A percentile compares a stretch with the other conserved stretches of the same genome.
Conservation (phyloP, 2,329 filamentous ascomycete species). For the Coleophoma crateriformis region DNA sequence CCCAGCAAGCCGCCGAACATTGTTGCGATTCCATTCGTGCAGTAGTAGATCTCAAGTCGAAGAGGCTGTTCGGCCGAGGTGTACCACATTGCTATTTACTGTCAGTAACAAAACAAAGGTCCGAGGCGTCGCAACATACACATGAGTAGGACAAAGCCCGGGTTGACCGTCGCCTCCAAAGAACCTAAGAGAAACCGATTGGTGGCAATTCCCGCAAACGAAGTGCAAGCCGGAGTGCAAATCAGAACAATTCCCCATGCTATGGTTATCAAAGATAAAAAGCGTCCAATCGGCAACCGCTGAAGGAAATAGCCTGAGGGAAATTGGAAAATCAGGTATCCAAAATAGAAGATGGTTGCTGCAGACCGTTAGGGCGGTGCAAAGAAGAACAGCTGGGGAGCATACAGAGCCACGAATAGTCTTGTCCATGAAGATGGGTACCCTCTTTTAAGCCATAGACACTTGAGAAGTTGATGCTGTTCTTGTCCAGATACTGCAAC, state of each 20-base stretch:
- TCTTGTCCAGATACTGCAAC: slow-evolving; percentile 59
- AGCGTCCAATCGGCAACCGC: slow-evolving; percentile 40
- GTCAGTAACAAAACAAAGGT: not conserved
- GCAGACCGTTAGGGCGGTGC: slow-evolving; percentile 10
- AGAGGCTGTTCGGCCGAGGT: slow-evolving; percentile 41
- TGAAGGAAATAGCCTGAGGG: slow-evolving; percentile 41
- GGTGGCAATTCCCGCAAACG: slow-evolving; percentile 55
- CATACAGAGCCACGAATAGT: slow-evolving; percentile 45
- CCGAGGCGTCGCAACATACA: slow-evolving; percentile 15
- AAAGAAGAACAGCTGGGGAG: not conserved
- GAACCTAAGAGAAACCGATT: slow-evolving; percentile 61
- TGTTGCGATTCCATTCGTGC: slow-evolving; percentile 52
- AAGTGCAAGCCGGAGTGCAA: slow-evolving; percentile 43
- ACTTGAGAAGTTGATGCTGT: slow-evolving; percentile 44
- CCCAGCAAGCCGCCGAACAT: slow-evolving; percentile 48
- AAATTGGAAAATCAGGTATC: slow-evolving; percentile 39
- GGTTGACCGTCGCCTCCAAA: slow-evolving; percentile 57
- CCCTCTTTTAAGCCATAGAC: slow-evolving; percentile 41
- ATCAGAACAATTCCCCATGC: slow-evolving; percentile 43
- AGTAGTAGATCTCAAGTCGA: slow-evolving; percentile 48
- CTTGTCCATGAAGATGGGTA: slow-evolving; percentile 39
- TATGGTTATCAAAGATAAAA: slow-evolving; percentile 37
- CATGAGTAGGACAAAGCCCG: slow-evolving; percentile 45
- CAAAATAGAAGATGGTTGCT: slow-evolving; percentile 44
- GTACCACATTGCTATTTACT: slow-evolving; percentile 40